Evolutionary conservation across 2,329 filamentous ascomycete genomes (phyloP).

Genomic region (Lecanicillium sp.): DNA sequence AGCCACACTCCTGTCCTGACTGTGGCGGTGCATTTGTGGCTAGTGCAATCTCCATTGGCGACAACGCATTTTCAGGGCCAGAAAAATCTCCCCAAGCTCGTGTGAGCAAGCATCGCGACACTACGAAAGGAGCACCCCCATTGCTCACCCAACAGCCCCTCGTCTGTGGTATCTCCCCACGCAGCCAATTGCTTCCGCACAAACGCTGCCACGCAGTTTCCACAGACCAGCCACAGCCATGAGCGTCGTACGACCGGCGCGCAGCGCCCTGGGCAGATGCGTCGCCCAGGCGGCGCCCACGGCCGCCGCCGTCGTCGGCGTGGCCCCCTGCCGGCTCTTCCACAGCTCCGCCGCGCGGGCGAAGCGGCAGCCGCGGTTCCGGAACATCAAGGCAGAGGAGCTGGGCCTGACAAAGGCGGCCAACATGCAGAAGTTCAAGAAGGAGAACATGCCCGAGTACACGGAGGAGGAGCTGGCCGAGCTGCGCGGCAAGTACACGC

Average conservation of each 20-base stretch:
- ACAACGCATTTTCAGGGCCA: conserved; percentile 7
- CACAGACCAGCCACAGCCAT: conserved; percentile 32
- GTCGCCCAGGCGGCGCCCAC: conserved; percentile 31
- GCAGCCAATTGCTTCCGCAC: conserved; percentile 1
- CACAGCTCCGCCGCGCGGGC: conserved; percentile 45
- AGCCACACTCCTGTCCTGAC: neutral
- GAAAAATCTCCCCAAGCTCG: conserved; percentile 13
- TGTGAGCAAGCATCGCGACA: conserved; percentile 3
- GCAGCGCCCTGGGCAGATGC: conserved; percentile 47
- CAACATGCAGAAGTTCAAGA: conserved; percentile 36
- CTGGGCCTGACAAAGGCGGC: conserved; percentile 43
- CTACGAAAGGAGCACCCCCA: conserved; percentile 3
- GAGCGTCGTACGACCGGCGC: conserved; percentile 50
- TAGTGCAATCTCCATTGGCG: conserved; percentile 1
- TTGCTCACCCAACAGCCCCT: conserved; percentile 2
- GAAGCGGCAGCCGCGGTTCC: conserved; percentile 45
- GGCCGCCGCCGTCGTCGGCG: conserved; percentile 18
- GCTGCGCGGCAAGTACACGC: conserved; percentile 65
- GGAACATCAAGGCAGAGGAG: conserved; percentile 45
- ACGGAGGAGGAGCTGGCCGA: conserved; percentile 56
- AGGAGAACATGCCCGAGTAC: conserved; percentile 56
- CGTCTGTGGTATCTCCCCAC: neutral
- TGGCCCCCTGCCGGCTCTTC: conserved; percentile 37
- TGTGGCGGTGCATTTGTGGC: conserved; percentile 3
- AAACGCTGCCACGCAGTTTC: neutral